Conservation (phyloP, 345 rosid genomes). For the Garcia nutans region DNA sequence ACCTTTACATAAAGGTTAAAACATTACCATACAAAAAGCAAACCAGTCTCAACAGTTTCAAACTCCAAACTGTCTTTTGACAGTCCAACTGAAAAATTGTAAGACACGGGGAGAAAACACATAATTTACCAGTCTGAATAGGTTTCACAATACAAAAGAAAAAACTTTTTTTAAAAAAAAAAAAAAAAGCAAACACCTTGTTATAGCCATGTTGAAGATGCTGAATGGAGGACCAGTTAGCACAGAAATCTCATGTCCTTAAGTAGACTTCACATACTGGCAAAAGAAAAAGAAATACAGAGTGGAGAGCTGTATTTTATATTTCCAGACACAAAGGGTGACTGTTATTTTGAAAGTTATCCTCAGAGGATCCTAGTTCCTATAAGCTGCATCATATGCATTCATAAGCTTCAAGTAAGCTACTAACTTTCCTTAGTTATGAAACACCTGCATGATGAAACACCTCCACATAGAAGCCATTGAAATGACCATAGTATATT, state of each 20-base stretch:
- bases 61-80: neutral
- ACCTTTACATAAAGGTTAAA: too few relatives aligned
- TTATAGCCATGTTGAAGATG: neutral
- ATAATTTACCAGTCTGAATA: neutral
- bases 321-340: neutral
- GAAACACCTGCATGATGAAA: neutral
- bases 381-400: neutral
- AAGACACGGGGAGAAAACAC: neutral
- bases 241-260: neutral
- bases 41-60: neutral
- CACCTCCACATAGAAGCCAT: neutral
- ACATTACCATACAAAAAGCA: neutral
- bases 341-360: neutral
- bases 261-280: neutral
- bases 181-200: neutral
- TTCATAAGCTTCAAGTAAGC: neutral
- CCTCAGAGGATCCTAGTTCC: neutral
- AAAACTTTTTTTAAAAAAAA: too few relatives aligned
- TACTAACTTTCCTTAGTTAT: neutral
- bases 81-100: neutral
- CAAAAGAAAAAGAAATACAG: neutral
- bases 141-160: neutral
- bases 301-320: neutral
- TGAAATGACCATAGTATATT: neutral
- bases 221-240: neutral